Evolutionary conservation across 2,329 filamentous ascomycete genomes (phyloP).

Genomic region (Ilyonectria sp.): DNA sequence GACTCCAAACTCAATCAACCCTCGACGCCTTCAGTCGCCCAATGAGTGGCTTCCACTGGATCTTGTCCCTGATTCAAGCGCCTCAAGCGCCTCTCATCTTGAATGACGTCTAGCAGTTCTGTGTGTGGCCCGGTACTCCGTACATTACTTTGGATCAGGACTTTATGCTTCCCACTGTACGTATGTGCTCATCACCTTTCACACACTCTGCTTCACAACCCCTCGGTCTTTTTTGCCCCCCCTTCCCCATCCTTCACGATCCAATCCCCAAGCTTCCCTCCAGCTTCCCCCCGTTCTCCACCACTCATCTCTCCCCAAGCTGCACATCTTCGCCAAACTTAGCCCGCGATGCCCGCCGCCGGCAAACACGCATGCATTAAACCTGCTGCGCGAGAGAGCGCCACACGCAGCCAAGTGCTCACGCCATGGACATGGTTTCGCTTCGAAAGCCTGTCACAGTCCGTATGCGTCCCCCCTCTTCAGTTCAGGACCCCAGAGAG

Average conservation of each 20-base stretch:
- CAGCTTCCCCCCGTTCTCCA: conserved; percentile 4
- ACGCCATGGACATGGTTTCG: conserved; percentile 23
- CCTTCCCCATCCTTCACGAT: background rate
- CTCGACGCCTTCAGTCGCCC: conserved; percentile 16
- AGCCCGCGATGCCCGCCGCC: conserved; percentile 9
- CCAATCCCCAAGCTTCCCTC: conserved; percentile 2
- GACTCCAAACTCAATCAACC: conserved; percentile 28
- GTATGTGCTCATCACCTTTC: background rate
- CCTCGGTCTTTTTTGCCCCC: conserved; percentile 1
- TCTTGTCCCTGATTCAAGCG: conserved; percentile 19
- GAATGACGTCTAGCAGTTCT: conserved; percentile 4
- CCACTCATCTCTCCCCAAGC: background rate
- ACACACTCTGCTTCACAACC: background rate
- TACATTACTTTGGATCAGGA: no score
- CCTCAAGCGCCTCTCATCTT: conserved; percentile 12
- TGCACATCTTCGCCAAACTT: conserved; percentile 6
- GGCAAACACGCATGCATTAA: conserved; percentile 22
- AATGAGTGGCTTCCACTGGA: conserved; percentile 15
- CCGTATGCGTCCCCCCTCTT: conserved; percentile 14
- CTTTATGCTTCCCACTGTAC: no score
- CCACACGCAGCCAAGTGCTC: conserved; percentile 24
- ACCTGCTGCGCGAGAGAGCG: conserved; percentile 14
- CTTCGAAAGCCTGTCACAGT: conserved; percentile 13
- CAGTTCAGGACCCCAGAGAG: conserved; percentile 20
- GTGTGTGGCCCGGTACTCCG: no score